Conservation (phyloP, 2,329 filamentous ascomycete genomes). For the Nectriaceae sp. region DNA sequence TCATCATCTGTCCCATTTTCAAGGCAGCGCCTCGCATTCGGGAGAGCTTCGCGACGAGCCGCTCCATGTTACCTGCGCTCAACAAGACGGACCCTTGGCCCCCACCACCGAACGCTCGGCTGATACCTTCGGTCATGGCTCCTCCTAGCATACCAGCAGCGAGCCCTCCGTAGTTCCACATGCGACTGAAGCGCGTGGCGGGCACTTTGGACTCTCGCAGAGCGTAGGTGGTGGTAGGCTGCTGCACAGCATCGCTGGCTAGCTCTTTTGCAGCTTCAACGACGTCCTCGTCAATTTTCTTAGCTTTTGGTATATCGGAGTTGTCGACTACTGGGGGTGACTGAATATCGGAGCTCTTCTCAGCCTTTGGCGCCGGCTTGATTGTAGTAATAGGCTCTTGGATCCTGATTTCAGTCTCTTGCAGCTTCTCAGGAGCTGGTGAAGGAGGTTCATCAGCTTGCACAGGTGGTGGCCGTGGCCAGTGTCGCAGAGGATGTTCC, state of each 20-base stretch:
- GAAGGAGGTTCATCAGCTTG: conserved; percentile 8
- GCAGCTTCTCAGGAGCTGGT: conserved; percentile 2
- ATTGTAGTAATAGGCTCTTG: neutral
- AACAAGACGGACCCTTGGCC: conserved; percentile 78
- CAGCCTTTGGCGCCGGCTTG: neutral
- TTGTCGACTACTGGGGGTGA: conserved; percentile 3
- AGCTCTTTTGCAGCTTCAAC: conserved; percentile 30
- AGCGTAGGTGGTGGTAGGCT: conserved; percentile 52
- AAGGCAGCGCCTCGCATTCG: conserved; percentile 97
- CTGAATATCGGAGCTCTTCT: neutral
- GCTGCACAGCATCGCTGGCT: conserved; percentile 13
- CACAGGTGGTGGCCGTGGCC: conserved; percentile 31
- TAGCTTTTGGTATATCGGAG: conserved; percentile 4
- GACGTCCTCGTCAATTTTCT: conserved; percentile 18
- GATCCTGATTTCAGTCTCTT: conserved; percentile 6
- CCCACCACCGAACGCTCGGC: conserved; percentile 72
- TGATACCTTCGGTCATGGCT: conserved; percentile 81
- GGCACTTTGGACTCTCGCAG: conserved; percentile 90
- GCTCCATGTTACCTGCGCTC: conserved; percentile 87
- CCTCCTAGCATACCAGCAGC: conserved; percentile 96
- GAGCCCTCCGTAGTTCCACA: conserved; percentile 94
- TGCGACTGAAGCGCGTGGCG: conserved; percentile 78
- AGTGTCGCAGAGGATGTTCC: conserved; percentile 40
- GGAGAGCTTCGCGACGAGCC: conserved; percentile 88
- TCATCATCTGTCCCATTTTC: conserved; percentile 97